phyloP scores from a whole-genome alignment of 768 basidiomycete genomes.

The Trametes sanguinea region DNA sequence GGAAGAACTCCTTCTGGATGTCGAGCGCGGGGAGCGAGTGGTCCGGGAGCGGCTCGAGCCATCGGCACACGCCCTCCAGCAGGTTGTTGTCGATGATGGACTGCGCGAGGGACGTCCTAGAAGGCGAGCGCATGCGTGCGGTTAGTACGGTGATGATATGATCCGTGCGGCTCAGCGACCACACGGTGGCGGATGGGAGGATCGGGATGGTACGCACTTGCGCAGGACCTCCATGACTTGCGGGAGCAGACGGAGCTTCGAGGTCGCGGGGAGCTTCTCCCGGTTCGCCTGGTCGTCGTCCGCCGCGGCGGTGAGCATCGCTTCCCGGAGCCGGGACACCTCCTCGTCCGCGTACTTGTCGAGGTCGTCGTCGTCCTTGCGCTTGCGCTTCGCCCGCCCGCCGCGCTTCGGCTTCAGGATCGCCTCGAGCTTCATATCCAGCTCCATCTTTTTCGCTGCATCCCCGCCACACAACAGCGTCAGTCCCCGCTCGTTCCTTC shows the following conservation, averaged over 20 bases:
- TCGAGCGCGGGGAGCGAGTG: constrained; percentile 91
- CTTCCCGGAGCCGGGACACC: constrained; percentile 82
- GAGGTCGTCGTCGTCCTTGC: constrained; percentile 80
- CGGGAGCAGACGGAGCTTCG: constrained; percentile 83
- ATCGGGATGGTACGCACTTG: constrained; percentile 59
- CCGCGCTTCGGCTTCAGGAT: constrained; percentile 82
- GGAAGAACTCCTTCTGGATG: constrained; percentile 92
- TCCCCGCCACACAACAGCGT: neutral
- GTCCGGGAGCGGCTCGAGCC: constrained; percentile 95
- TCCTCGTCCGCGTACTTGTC: constrained; percentile 91
- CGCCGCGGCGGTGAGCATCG: constrained; percentile 85
- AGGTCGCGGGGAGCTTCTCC: constrained; percentile 77
- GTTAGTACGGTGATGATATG: neutral
- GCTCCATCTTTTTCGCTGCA: constrained; percentile 70
- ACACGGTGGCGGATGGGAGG: too few species aligned
- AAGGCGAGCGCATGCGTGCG: neutral
- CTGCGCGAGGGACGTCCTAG: constrained; percentile 80
- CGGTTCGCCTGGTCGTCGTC: constrained; percentile 81
- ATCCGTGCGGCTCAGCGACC: too few species aligned
- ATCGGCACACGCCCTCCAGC: constrained; percentile 82
- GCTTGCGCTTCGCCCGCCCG: constrained; percentile 62
- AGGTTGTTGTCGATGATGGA: constrained; percentile 96
- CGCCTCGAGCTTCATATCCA: constrained; percentile 85
- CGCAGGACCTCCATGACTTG: constrained; percentile 91
- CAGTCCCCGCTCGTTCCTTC: too few species aligned